Conservation (phyloP, 768 basidiomycete genomes). For the Botryobasidium botryosum region DNA sequence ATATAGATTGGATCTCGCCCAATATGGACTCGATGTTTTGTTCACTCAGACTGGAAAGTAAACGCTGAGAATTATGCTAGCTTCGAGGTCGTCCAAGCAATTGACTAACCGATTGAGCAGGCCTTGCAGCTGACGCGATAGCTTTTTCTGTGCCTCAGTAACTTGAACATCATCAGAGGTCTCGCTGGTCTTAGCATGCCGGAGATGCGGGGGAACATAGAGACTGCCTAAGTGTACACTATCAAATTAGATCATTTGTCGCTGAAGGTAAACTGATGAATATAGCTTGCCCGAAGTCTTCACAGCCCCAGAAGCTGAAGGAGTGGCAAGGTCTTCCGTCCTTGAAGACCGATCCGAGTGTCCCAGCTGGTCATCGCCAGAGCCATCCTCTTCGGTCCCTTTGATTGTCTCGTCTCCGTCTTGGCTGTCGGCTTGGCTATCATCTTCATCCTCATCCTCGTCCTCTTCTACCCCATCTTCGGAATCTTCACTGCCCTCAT, state of each 20-base stretch:
- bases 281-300: slow-evolving; percentile 5
- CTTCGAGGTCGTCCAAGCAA: background rate
- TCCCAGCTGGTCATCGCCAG: no score
- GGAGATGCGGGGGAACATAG: slow-evolving; percentile 74
- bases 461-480: no score
- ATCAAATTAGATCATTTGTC: background rate
- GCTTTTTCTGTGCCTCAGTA: slow-evolving; percentile 32
- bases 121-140: slow-evolving; percentile 68
- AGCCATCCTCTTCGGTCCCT: no score
- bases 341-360: background rate
- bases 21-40: slow-evolving; percentile 68
- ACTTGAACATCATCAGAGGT: slow-evolving; percentile 17
- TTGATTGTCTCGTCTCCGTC: slow-evolving; percentile 4
- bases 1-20: slow-evolving; percentile 55
- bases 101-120: slow-evolving; percentile 57
- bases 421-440: background rate
- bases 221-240: slow-evolving; percentile 17
- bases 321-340: background rate
- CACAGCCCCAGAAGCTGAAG: background rate
- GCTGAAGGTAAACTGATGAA: background rate
- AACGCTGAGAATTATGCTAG: slow-evolving; percentile 3
- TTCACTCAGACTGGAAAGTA: slow-evolving; percentile 56
- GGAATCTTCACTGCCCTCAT: slow-evolving; percentile 13
- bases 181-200: slow-evolving; percentile 29
- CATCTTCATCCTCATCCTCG: slow-evolving; percentile 9